Conservation (phyloP, 768 basidiomycete species). For the Fibroporia radiculosa region DNA sequence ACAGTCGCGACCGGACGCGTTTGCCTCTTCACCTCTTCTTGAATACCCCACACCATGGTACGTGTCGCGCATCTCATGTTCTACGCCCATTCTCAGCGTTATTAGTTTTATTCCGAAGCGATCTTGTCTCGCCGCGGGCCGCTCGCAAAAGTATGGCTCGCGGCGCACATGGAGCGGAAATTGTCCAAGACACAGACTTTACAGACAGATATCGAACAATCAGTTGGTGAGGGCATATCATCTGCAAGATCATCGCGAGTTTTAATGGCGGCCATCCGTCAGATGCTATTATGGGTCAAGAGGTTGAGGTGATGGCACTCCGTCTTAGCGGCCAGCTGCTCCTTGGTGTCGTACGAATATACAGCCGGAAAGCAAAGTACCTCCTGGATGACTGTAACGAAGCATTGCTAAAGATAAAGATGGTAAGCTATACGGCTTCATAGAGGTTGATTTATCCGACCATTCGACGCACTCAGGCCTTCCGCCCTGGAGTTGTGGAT, state of each 20-base stretch:
- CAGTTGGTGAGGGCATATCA: slow-evolving; percentile 57
- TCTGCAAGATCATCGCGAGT: neutral
- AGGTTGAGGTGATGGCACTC: slow-evolving; percentile 88
- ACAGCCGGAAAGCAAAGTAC: slow-evolving; percentile 96
- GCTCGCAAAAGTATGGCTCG: slow-evolving; percentile 96
- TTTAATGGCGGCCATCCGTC: neutral
- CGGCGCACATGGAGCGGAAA: slow-evolving; percentile 97
- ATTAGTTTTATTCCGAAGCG: slow-evolving; percentile 86
- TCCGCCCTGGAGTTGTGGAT: slow-evolving; percentile 92
- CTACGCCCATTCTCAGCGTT: neutral
- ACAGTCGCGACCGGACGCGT: slow-evolving; percentile 8
- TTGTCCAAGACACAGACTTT: slow-evolving; percentile 93
- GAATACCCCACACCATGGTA: slow-evolving; percentile 19
- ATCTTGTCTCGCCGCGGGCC: slow-evolving; percentile 92
- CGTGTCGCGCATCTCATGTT: neutral
- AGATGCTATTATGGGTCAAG: slow-evolving; percentile 93
- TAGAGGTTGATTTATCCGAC: neutral
- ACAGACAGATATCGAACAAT: slow-evolving; percentile 91
- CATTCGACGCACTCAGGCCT: slow-evolving; percentile 48
- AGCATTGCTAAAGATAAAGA: slow-evolving; percentile 89
- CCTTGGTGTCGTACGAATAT: slow-evolving; percentile 94
- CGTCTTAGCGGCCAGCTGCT: slow-evolving; percentile 95
- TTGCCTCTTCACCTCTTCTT: slow-evolving; percentile 11
- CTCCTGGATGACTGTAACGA: slow-evolving; percentile 97
- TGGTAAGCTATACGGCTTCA: slow-evolving; percentile 41